Evolutionary conservation across 768 basidiomycete species (phyloP), one percentile per base, ranked within the genome.

Genomic region (Suillus paluster): DNA sequence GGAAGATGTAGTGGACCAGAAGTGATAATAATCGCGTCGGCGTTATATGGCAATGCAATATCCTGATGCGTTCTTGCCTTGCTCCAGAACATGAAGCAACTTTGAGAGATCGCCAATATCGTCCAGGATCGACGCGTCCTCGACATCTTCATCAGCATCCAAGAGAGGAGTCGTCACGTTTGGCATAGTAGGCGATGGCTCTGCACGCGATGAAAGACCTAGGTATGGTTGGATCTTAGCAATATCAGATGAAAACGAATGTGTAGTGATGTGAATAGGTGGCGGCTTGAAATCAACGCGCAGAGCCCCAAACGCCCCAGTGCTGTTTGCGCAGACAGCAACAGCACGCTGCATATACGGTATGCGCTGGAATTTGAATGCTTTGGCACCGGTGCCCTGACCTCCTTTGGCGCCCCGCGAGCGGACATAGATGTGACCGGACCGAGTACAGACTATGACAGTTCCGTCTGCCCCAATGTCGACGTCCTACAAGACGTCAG

Each of bases 391-490:
- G 27, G 68, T 68, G 57, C 63, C 73, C 71, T 58, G 57, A 23
- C 50, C 60, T 6, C 59, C 65, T 65, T 70, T 76, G 58, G 64
- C 63, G 61, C 78, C 86, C 30, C 94, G 84, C 21, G 87, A 82
- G 25, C 95, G 90, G 25, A 96, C 83, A 70, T 91, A 98, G 36
- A 97, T 95, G 68, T 98, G 95, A 0, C 97, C 97, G 5, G 97
- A 96, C 64, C 91, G 87, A 2, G 97, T 99, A 76, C 94, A 97
- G 50, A 99, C 83, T 70, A 97, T 89, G 69, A 97, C 85, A 17
- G 90, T 86, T 5, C 95, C 94, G 65, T 97, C 95, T 1, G 87
- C 80, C 21, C 94, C 94, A 15, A 98, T 80, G 0, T 94, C 95
- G 10, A 97, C 91, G 67, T 99, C 97, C 88, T 91, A 66, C 56